These are phyloP conservation scores for Fusarium illudens DNA, from an alignment of 2,329 filamentous ascomycete species.

Conservation along the genomic window DNA sequence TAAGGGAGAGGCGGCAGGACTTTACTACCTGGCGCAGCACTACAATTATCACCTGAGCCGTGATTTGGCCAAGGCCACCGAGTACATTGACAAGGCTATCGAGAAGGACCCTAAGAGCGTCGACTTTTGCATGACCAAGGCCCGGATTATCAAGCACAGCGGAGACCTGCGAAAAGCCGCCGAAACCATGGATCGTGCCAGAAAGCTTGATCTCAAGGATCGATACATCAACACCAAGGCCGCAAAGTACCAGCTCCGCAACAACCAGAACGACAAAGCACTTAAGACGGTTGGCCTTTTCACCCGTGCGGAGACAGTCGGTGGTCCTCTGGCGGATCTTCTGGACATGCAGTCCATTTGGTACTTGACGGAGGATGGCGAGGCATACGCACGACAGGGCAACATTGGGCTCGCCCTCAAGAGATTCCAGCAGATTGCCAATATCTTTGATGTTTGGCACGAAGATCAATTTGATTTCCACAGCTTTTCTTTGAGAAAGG, in stretches of 20 bases:
- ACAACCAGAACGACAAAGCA: slow-evolving; percentile 87
- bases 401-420: slow-evolving; percentile 89
- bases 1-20: slow-evolving; percentile 78
- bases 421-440: slow-evolving; percentile 85
- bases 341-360: slow-evolving; percentile 99
- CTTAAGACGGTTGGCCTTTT: slow-evolving; percentile 92
- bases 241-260: slow-evolving; percentile 94
- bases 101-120: slow-evolving; percentile 81
- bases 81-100: slow-evolving; percentile 85
- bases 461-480: slow-evolving; percentile 99
- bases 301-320: slow-evolving; percentile 87
- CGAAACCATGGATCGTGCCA: slow-evolving; percentile 86
- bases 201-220: slow-evolving; percentile 86
- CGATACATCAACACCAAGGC: slow-evolving; percentile 99
- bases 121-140: slow-evolving; percentile 94
- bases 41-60: slow-evolving; percentile 93
- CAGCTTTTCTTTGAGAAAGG: slow-evolving; percentile 95
- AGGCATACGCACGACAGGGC: slow-evolving; percentile 83
- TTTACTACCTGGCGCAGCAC: slow-evolving; percentile 96
- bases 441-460: slow-evolving; percentile 97
- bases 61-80: slow-evolving; percentile 80
- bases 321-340: slow-evolving; percentile 88
- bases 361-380: slow-evolving; percentile 95
- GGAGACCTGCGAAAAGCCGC: slow-evolving; percentile 83
- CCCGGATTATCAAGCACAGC: slow-evolving; percentile 90